Percentiles rank a stretch among this genome's conserved stretches.
Evolutionary conservation across 2,329 filamentous ascomycete genomes (phyloP).

Genomic region (Aspergillus sp.): DNA sequence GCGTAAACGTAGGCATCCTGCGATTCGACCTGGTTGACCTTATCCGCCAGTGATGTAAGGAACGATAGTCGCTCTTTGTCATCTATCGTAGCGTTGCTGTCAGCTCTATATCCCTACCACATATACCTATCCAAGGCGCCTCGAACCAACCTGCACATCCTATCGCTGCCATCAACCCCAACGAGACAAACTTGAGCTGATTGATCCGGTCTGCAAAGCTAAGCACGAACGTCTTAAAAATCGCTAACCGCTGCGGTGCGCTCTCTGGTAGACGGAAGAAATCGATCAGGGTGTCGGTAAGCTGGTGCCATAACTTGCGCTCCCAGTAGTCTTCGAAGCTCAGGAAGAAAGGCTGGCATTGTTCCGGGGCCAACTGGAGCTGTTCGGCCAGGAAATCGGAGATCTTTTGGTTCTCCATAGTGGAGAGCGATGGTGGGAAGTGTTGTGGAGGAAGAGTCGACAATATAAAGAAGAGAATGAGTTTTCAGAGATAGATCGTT

Average conservation of each 20-base stretch:
- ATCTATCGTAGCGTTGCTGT: slow-evolving; percentile 47
- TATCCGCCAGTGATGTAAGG: slow-evolving; percentile 71
- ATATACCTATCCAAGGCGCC: background rate
- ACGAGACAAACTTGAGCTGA: slow-evolving; percentile 88
- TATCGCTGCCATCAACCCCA: slow-evolving; percentile 78
- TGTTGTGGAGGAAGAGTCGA: background rate
- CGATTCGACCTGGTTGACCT: slow-evolving; percentile 84
- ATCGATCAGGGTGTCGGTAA: slow-evolving; percentile 77
- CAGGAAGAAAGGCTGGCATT: slow-evolving; percentile 79
- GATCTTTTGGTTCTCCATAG: slow-evolving; percentile 80
- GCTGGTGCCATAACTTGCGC: slow-evolving; percentile 97
- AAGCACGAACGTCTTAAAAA: slow-evolving; percentile 92
- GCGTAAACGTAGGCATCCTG: slow-evolving; percentile 96
- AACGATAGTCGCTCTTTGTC: slow-evolving; percentile 79
- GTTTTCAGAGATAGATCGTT: background rate
- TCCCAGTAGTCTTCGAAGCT: slow-evolving; percentile 97
- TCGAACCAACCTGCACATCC: slow-evolving; percentile 50
- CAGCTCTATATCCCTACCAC: background rate
- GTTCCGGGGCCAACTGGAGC: slow-evolving; percentile 77
- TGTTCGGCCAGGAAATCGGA: slow-evolving; percentile 86
- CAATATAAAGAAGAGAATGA: background rate
- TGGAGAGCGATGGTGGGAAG: slow-evolving; percentile 12
- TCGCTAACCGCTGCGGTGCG: slow-evolving; percentile 70
- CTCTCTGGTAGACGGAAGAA: slow-evolving; percentile 82
- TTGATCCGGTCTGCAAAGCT: slow-evolving; percentile 99